phyloP scores from a whole-genome alignment of 2,329 filamentous ascomycete species.

The Ramichloridium luteum region DNA sequence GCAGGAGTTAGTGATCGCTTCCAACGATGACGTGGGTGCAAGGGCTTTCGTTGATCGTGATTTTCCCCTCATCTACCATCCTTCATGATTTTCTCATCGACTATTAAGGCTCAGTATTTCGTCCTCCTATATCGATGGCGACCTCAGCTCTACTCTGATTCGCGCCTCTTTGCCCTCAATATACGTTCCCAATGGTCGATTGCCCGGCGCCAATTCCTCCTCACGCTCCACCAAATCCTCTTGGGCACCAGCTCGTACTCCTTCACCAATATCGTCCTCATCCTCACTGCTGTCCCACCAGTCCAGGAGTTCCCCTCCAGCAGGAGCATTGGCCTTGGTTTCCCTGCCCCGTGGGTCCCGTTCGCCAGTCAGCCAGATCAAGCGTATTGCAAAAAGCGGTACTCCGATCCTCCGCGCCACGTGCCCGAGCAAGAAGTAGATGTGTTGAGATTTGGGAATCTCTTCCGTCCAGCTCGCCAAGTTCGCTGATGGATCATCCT shows the following conservation, averaged over 20 bases:
- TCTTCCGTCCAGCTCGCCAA: conserved; percentile 30
- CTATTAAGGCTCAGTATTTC: too few relatives aligned
- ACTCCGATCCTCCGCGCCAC: conserved; percentile 58
- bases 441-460: conserved; percentile 64
- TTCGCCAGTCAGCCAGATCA: conserved; percentile 85
- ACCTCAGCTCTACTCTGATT: conserved; percentile 62
- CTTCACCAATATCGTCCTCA: conserved; percentile 23
- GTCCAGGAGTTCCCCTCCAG: conserved; percentile 27
- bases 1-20: too few relatives aligned
- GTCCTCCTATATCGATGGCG: too few relatives aligned
- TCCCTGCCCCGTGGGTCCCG: conserved; percentile 61
- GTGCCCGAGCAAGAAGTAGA: conserved; percentile 71
- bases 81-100: too few relatives aligned
- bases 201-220: conserved; percentile 66
- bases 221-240: conserved; percentile 64
- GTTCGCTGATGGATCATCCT: neutral
- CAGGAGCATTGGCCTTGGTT: conserved; percentile 23
- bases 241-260: conserved; percentile 17
- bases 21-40: too few relatives aligned
- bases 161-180: conserved; percentile 61
- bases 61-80: too few relatives aligned
- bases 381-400: conserved; percentile 48
- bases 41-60: too few relatives aligned
- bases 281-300: conserved; percentile 32
- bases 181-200: conserved; percentile 69